Percentiles rank a stretch among this genome's conserved stretches.
These are phyloP conservation scores for Rhodotorula diobovata DNA, from an alignment of 768 basidiomycete species.

Conservation along the genomic window DNA sequence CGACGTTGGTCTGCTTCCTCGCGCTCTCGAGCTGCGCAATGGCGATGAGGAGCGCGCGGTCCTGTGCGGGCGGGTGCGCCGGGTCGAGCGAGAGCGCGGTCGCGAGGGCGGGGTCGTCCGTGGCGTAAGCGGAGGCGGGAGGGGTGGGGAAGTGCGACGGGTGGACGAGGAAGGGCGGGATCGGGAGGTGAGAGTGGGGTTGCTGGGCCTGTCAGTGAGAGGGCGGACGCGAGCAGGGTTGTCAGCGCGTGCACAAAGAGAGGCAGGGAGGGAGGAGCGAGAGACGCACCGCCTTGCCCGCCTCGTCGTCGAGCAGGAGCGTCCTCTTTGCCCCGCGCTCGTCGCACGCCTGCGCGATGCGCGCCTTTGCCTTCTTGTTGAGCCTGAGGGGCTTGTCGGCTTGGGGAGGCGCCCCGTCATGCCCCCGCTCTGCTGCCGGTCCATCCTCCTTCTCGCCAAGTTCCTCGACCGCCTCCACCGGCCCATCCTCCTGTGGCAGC, in stretches of 20 bases:
- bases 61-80: slow-evolving; percentile 4
- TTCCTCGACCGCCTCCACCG: not conserved
- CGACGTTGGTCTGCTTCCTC: slow-evolving; percentile 3
- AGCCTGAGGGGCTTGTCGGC: not conserved
- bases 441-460: too few relatives aligned
- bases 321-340: slow-evolving; percentile 11
- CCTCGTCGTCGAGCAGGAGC: slow-evolving; percentile 32
- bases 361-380: not conserved
- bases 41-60: not conserved
- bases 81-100: not conserved
- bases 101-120: not conserved
- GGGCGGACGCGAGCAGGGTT: not conserved
- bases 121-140: not conserved
- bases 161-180: slow-evolving; percentile 21
- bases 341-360: not conserved
- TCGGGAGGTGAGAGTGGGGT: slow-evolving; percentile 23
- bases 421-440: too few relatives aligned
- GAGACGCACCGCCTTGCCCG: slow-evolving; percentile 22
- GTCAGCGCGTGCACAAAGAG: not conserved
- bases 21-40: slow-evolving; percentile 11
- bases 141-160: not conserved
- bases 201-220: slow-evolving; percentile 18
- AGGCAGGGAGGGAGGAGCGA: not conserved
- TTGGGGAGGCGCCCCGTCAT: not conserved
- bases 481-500: too few relatives aligned